phyloP scores from a whole-genome alignment of 2,329 filamentous ascomycete species.

The Ustulina deusta region DNA sequence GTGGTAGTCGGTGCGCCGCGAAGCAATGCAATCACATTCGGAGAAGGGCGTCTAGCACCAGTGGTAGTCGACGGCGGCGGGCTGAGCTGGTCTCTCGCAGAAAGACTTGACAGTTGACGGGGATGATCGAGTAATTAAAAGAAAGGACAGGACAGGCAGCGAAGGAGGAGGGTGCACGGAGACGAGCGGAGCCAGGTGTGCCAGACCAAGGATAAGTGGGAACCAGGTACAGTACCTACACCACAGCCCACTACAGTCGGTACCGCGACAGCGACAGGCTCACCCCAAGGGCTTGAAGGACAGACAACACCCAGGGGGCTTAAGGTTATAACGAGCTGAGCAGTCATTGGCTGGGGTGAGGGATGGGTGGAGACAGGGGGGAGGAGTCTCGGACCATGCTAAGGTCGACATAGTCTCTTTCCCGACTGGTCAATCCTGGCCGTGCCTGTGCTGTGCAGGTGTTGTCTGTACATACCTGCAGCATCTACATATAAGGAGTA shows the following conservation, averaged over 20 bases:
- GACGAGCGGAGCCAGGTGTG: conserved; percentile 34
- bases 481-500: neutral
- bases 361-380: conserved; percentile 33
- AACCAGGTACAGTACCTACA: conserved; percentile 15
- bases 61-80: conserved; percentile 21
- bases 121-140: conserved; percentile 38
- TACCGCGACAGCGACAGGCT: conserved; percentile 10
- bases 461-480: conserved; percentile 11
- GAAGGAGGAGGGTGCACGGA: conserved; percentile 35
- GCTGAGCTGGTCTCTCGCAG: conserved; percentile 35
- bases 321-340: conserved; percentile 30
- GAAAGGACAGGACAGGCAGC: conserved; percentile 34
- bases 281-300: conserved; percentile 15
- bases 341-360: conserved; percentile 28
- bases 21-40: conserved; percentile 33
- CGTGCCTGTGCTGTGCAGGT: conserved; percentile 36
- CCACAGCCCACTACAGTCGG: neutral
- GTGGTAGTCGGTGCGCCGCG: conserved; percentile 24
- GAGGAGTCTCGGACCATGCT: conserved; percentile 24
- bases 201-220: conserved; percentile 31
- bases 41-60: conserved; percentile 25
- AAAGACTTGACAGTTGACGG: conserved; percentile 34
- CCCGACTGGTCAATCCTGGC: conserved; percentile 36
- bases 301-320: conserved; percentile 25
- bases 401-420: conserved; percentile 20